Percentiles rank a stretch among this genome's conserved stretches.
These are phyloP conservation scores for Mycena epipterygia DNA, from an alignment of 768 basidiomycete species.

Conservation along the genomic window DNA sequence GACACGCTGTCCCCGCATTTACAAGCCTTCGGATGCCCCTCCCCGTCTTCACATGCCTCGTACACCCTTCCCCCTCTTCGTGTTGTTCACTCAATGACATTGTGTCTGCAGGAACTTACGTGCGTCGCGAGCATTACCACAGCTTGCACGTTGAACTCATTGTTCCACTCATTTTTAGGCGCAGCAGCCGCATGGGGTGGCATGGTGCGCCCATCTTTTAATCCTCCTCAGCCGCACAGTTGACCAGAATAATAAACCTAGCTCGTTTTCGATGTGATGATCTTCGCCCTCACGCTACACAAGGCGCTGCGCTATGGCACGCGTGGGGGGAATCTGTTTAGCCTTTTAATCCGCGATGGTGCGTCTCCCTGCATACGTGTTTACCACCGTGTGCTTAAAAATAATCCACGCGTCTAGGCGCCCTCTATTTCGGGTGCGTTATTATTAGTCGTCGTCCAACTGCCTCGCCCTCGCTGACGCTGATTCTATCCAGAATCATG, in stretches of 20 bases:
- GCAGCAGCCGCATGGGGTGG: constrained; percentile 21
- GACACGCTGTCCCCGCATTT: constrained; percentile 4
- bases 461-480: neutral
- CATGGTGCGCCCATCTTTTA: constrained; percentile 10
- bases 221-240: neutral
- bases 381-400: neutral
- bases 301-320: constrained; percentile 19
- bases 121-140: neutral
- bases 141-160: neutral
- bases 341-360: constrained; percentile 31
- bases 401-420: constrained; percentile 8
- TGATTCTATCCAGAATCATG: constrained; percentile 22
- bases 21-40: constrained; percentile 14
- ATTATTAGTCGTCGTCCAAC: neutral
- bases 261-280: constrained; percentile 38
- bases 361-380: neutral
- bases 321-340: constrained; percentile 11
- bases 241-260: neutral
- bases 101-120: neutral
- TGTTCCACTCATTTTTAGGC: neutral
- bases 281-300: constrained; percentile 40
- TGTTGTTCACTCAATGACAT: neutral
- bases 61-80: neutral
- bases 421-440: constrained; percentile 29
- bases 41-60: neutral